Evolutionary conservation across 2,329 filamentous ascomycete species (phyloP).

Genomic region (Diaporthe velutina): DNA sequence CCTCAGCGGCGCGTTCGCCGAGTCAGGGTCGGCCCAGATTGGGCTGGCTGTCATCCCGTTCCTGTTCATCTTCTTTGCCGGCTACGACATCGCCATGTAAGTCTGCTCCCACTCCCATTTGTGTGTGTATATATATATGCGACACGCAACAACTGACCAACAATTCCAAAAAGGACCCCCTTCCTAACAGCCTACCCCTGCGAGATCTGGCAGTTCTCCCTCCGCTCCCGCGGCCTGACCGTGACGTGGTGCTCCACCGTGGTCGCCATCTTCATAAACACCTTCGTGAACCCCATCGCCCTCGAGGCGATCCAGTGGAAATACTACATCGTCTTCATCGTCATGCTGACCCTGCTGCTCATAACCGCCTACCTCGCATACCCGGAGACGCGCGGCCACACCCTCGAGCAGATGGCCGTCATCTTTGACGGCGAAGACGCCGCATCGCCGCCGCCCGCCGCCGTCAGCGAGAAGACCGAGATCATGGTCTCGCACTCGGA

Average conservation of each 20-base stretch:
- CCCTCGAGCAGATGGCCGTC: slow-evolving; percentile 32
- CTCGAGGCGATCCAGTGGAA: slow-evolving; percentile 42
- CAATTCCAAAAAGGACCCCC: slow-evolving; percentile 20
- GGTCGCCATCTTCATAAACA: slow-evolving; percentile 40
- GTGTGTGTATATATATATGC: too few relatives aligned
- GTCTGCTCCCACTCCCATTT: too few relatives aligned
- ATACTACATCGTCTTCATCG: slow-evolving; percentile 44
- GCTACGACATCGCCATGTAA: slow-evolving; percentile 50
- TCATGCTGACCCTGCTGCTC: slow-evolving; percentile 37
- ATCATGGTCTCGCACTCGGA: slow-evolving; percentile 6
- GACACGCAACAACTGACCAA: not conserved
- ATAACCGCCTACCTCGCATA: slow-evolving; percentile 41
- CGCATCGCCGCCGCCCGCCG: not conserved
- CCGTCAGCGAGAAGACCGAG: not conserved
- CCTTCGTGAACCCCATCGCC: slow-evolving; percentile 42
- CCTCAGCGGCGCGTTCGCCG: slow-evolving; percentile 53
- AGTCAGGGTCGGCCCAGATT: slow-evolving; percentile 46
- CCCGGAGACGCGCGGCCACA: slow-evolving; percentile 38
- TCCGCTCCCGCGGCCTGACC: slow-evolving; percentile 61
- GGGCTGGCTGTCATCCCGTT: slow-evolving; percentile 55
- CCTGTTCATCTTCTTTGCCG: slow-evolving; percentile 56
- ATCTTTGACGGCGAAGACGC: slow-evolving; percentile 33
- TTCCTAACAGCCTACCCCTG: slow-evolving; percentile 55
- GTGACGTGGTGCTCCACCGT: slow-evolving; percentile 38
- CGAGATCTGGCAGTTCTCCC: slow-evolving; percentile 62